Base-by-base conservation (phyloP, 1,284 basidiomycete genomes). In the Apiotrichum veenhuisii region DNA sequence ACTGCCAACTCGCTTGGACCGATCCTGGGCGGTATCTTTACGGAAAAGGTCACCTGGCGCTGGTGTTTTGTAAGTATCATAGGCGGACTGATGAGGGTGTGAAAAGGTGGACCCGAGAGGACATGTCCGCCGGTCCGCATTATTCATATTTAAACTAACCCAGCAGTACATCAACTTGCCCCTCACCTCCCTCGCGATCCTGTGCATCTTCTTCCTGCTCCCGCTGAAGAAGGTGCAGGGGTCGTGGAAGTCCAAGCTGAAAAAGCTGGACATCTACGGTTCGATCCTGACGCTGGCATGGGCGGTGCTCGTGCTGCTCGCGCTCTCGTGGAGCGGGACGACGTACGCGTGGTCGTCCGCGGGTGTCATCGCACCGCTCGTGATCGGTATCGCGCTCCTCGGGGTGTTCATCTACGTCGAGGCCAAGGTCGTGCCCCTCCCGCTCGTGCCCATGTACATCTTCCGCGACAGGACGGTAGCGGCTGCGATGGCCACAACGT, bases 261-360 rank as follows among this genome's bases (percentile, higher is more conserved):
- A 81, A 14, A 81, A 80, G 1, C 75, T 88, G 17, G 87, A 88
- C 68, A 88, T 86, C 58, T 58, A 83, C n/a, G 87, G 87, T 0
- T 78, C 81, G 0, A 56, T 78, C 0, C 71, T 87, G 18, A 84
- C 83, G 0, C 79, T 87, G 5, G 76, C 77, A 1, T 85, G 81
- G 8, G 84, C 84, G 37, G 78, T 82, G 9, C 76, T 87, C 12
- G 70, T 88, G n/a, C 80, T 87, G 44, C 75, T 88, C 5, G 85
- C 86, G 1, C 79, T 89, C 22, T 87, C 86, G 41, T 88, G 87
- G 87, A 85, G 84, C 37, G 86, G 86, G 2, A 80, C 84, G 0
- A 83, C 82, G 0, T 86, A 85, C 61, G 81, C 85, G 4, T 87
- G 86, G 85, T 76, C 71, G 12, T 86, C 85, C 1, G 79, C 83